A percentile compares a stretch with the other conserved stretches of the same genome.
Evolutionary conservation across 768 basidiomycete species (phyloP).

Genomic region (Kwoniella mangroviensis): DNA sequence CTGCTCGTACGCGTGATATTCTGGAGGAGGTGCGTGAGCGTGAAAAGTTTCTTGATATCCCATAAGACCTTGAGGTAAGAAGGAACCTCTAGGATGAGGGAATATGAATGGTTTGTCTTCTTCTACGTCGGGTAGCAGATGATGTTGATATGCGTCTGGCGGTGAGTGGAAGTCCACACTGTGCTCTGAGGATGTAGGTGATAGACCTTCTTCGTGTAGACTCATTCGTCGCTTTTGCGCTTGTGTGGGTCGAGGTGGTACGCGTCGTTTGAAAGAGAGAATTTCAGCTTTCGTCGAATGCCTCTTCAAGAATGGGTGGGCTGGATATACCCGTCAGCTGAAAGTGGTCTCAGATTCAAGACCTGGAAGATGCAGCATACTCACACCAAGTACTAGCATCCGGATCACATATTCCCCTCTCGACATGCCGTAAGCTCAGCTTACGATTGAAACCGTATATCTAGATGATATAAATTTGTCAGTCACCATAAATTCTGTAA

Average conservation of each 20-base stretch:
- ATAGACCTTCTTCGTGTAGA: conserved; percentile 24
- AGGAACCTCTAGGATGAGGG: conserved; percentile 3
- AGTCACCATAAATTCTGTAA: too few relatives aligned
- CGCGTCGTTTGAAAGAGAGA: conserved; percentile 92
- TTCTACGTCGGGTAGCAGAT: conserved; percentile 29
- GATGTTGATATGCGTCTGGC: conserved; percentile 41
- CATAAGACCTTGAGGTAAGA: neutral
- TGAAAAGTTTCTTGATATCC: neutral
- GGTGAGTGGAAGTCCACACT: conserved; percentile 28
- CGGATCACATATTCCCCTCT: conserved; percentile 91
- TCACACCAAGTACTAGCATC: conserved; percentile 96
- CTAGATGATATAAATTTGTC: too few relatives aligned
- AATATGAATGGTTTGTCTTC: conserved; percentile 24
- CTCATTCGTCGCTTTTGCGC: conserved; percentile 29
- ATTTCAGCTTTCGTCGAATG: conserved; percentile 88
- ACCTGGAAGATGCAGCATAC: conserved; percentile 44
- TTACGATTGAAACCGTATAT: conserved; percentile 99
- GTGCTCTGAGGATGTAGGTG: conserved; percentile 37
- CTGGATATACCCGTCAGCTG: conserved; percentile 58
- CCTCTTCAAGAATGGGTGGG: conserved; percentile 87
- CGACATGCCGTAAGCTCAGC: conserved; percentile 82
- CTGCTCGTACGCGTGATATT: conserved; percentile 5
- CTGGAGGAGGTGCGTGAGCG: conserved; percentile 2
- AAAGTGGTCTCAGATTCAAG: too few relatives aligned
- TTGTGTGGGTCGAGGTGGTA: conserved; percentile 71